A percentile compares a stretch with the other conserved stretches of the same genome.
Evolutionary conservation across 2,329 filamentous ascomycete species (phyloP).

Genomic region (Sclerotinia minor): DNA sequence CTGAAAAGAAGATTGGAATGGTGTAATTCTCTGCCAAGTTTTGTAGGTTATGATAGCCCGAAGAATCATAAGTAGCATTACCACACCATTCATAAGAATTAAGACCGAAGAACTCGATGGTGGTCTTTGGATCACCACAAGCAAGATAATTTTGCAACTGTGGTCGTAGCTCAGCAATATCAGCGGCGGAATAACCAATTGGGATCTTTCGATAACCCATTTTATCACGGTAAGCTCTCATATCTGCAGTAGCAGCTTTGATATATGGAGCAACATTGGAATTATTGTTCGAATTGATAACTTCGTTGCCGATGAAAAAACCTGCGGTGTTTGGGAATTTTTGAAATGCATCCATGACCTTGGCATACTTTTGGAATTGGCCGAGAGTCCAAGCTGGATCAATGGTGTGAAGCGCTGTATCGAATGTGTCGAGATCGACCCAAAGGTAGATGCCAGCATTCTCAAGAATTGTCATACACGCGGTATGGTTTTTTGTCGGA

Average conservation of each 20-base stretch:
- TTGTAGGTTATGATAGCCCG: conserved; percentile 68
- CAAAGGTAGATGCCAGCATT: conserved; percentile 82
- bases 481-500: conserved; percentile 65
- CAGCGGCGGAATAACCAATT: conserved; percentile 62
- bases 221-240: conserved; percentile 52
- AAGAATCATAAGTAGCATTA: conserved; percentile 54
- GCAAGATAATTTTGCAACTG: conserved; percentile 73
- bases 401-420: conserved; percentile 63
- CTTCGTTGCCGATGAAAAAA: conserved; percentile 87
- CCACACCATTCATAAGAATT: conserved; percentile 69
- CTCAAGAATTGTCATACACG: conserved; percentile 77
- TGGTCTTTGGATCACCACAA: conserved; percentile 65
- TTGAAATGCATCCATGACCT: conserved; percentile 66
- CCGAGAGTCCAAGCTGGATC: conserved; percentile 69
- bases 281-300: conserved; percentile 62
- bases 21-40: conserved; percentile 64
- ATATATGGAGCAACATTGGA: conserved; percentile 55
- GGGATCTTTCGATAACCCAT: conserved; percentile 53
- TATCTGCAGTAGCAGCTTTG: conserved; percentile 58
- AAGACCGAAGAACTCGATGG: conserved; percentile 63
- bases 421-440: conserved; percentile 76
- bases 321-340: conserved; percentile 72
- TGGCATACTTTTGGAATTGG: conserved; percentile 65
- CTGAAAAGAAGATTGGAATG: conserved; percentile 81
- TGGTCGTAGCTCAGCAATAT: conserved; percentile 67